phyloP scores from a whole-genome alignment of 2,329 filamentous ascomycete species.

The Madurella fahalii region DNA sequence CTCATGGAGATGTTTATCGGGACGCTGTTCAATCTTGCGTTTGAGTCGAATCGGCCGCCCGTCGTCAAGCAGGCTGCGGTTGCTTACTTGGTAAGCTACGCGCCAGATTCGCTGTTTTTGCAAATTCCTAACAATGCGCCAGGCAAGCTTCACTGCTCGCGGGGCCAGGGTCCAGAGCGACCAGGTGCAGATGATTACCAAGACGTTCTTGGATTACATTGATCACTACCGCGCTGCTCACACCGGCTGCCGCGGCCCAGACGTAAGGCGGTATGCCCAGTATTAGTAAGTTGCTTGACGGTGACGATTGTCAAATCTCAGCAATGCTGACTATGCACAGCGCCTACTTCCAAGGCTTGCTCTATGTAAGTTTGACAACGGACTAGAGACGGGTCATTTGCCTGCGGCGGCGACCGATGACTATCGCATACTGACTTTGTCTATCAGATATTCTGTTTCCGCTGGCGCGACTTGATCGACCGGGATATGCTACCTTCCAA shows the following conservation, averaged over 20 bases:
- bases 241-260: constrained; percentile 71
- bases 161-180: constrained; percentile 74
- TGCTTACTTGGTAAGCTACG: constrained; percentile 64
- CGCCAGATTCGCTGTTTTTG: neutral
- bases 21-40: constrained; percentile 66
- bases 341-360: constrained; percentile 77
- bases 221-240: constrained; percentile 74
- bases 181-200: constrained; percentile 78
- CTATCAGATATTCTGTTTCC: constrained; percentile 78
- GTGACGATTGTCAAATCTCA: neutral
- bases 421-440: neutral
- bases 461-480: constrained; percentile 84
- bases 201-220: constrained; percentile 72
- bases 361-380: constrained; percentile 51
- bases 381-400: too few relatives aligned
- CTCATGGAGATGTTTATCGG: constrained; percentile 81
- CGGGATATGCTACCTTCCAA: constrained; percentile 48
- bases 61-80: constrained; percentile 79
- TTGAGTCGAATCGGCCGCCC: constrained; percentile 65
- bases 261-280: constrained; percentile 74
- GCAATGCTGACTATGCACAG: constrained; percentile 6
- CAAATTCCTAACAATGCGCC: neutral
- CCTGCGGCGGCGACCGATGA: neutral
- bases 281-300: constrained; percentile 55
- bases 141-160: constrained; percentile 81